Percentiles rank a stretch among this genome's conserved stretches.
phyloP scores from a whole-genome alignment of 2,329 filamentous ascomycete genomes.

The Aureobasidium namibiae region DNA sequence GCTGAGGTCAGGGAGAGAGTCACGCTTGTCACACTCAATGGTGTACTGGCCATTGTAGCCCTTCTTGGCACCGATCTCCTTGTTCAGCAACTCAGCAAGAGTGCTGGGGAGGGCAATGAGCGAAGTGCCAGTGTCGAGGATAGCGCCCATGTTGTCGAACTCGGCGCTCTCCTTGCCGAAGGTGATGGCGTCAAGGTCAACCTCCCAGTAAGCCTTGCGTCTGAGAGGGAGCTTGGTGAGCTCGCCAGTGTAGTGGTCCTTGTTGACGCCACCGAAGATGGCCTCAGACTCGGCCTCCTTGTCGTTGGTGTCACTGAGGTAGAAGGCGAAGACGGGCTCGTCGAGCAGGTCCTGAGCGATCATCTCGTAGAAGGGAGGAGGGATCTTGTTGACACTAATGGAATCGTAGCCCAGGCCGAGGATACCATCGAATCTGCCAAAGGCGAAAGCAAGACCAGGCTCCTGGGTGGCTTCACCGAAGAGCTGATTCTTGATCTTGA shows the following conservation, averaged over 20 bases:
- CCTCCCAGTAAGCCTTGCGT: conserved; percentile 99
- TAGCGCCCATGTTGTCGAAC: conserved; percentile 89
- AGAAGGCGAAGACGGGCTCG: conserved; percentile 92
- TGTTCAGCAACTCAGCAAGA: conserved; percentile 92
- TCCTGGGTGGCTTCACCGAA: conserved; percentile 95
- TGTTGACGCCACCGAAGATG: conserved; percentile 80
- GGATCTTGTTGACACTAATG: conserved; percentile 93
- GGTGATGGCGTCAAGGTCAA: conserved; percentile 85
- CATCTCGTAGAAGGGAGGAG: conserved; percentile 96
- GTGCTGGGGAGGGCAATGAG: conserved; percentile 88
- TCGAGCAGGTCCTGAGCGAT: conserved; percentile 82
- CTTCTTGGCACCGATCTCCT: conserved; percentile 97
- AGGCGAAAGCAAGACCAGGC: conserved; percentile 94
- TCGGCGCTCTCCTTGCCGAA: conserved; percentile 81
- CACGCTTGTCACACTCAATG: conserved; percentile 78
- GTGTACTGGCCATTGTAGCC: conserved; percentile 94
- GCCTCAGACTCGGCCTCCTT: conserved; percentile 73
- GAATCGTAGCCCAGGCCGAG: conserved; percentile 89
- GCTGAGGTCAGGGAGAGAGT: conserved; percentile 77
- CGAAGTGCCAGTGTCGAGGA: conserved; percentile 96
- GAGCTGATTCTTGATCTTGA: conserved; percentile 80
- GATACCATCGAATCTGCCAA: conserved; percentile 95
- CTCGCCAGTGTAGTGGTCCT: conserved; percentile 74
- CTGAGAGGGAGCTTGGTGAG: conserved; percentile 89
- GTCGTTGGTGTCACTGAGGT: conserved; percentile 68